A percentile compares a stretch with the other conserved stretches of the same genome.
Evolutionary conservation across 148 eudicot species (phyloP).

Genomic region (Silene uniflora): DNA sequence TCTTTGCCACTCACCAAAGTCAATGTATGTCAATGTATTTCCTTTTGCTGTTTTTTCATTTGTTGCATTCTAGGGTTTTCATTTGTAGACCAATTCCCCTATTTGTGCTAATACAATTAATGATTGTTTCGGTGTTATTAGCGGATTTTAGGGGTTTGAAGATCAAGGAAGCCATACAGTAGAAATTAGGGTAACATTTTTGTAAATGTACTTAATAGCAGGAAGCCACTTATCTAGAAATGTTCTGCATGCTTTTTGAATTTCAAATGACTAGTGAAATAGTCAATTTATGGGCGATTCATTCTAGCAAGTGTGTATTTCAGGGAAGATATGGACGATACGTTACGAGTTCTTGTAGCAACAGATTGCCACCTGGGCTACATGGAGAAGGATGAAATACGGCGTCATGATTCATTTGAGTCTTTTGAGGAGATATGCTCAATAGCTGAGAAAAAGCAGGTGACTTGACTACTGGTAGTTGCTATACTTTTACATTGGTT

Average conservation of each 20-base stretch:
- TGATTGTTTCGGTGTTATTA: not conserved
- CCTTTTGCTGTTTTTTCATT: not conserved
- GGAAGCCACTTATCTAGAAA: not conserved
- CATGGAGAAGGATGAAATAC: constrained; percentile 95
- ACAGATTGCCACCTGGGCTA: constrained; percentile 97
- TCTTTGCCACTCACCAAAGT: no score
- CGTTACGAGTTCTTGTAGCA: constrained; percentile 81
- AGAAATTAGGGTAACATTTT: no score
- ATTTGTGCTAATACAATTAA: not conserved
- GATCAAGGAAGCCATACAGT: not conserved
- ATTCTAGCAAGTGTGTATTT: not conserved
- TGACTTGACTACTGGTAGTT: constrained; percentile 27
- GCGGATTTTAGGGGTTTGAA: not conserved
- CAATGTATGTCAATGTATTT: not conserved
- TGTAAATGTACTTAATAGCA: not conserved
- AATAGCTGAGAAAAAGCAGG: constrained; percentile 90
- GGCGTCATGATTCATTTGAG: constrained; percentile 89
- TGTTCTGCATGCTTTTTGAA: not conserved
- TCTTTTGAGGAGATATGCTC: constrained; percentile 96
- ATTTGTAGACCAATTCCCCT: not conserved
- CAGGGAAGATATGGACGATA: constrained; percentile 63
- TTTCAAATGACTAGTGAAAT: not conserved
- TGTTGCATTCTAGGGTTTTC: constrained; percentile 4
- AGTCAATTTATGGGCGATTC: not conserved
- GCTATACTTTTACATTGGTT: constrained; percentile 10